Evolutionary conservation across 2,329 filamentous ascomycete genomes (phyloP).

Genomic region (Diaporthe sp.): DNA sequence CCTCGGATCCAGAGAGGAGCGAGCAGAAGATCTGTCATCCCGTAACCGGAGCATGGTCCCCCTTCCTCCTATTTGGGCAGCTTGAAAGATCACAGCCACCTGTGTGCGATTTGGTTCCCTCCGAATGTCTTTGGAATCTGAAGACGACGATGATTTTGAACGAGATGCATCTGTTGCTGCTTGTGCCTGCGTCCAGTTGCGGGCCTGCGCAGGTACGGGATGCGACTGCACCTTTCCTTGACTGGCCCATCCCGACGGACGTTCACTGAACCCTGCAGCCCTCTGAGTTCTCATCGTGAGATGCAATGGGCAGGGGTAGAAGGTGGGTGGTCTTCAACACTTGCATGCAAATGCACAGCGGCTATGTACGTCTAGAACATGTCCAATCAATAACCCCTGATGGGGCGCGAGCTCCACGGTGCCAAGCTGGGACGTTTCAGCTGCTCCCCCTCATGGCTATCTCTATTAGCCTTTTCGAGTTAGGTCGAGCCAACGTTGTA

Average conservation of each 20-base stretch:
- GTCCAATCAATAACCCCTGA: conserved; percentile 46
- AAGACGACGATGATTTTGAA: neutral
- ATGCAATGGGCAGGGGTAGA: conserved; percentile 38
- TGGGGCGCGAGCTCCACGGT: conserved; percentile 20
- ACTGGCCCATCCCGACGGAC: conserved; percentile 32
- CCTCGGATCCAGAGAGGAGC: conserved; percentile 32
- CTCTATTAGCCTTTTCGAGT: conserved; percentile 18
- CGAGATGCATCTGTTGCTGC: conserved; percentile 7
- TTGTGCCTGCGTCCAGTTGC: conserved; percentile 29
- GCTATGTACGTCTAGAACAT: conserved; percentile 50
- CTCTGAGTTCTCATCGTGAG: conserved; percentile 37
- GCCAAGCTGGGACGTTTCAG: conserved; percentile 47
- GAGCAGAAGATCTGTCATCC: conserved; percentile 27
- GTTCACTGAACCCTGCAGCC: conserved; percentile 41
- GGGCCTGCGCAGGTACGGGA: conserved; percentile 38
- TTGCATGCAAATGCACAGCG: conserved; percentile 51
- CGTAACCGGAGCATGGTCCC: conserved; percentile 15
- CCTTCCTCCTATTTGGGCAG: neutral
- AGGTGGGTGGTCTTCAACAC: conserved; percentile 40
- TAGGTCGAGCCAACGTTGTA: conserved; percentile 5
- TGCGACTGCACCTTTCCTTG: conserved; percentile 24
- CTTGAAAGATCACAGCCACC: neutral
- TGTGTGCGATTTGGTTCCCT: neutral
- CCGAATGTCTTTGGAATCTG: neutral
- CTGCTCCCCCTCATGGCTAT: conserved; percentile 41